phyloP scores from a whole-genome alignment of 768 basidiomycete genomes.

The Saitozyma sp. region DNA sequence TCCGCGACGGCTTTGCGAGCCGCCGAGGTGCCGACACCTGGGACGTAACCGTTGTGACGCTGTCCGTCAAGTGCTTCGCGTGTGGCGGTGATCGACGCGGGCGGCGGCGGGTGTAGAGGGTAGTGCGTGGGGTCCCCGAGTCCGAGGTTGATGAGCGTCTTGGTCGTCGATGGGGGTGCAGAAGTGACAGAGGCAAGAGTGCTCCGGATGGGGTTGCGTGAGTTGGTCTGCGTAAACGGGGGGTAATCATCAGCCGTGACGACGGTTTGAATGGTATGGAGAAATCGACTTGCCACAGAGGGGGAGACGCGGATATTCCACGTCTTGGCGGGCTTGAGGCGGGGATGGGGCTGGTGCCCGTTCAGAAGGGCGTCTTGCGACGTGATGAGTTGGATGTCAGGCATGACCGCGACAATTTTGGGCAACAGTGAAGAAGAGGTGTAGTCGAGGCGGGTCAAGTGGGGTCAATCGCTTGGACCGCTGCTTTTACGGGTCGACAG shows the following conservation, averaged over 20 bases:
- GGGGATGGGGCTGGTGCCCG: neutral
- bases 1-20: slow-evolving; percentile 50
- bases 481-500: too few relatives aligned
- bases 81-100: slow-evolving; percentile 41
- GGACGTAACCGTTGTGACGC: slow-evolving; percentile 49
- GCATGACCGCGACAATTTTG: slow-evolving; percentile 9
- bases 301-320: slow-evolving; percentile 45
- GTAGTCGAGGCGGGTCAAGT: slow-evolving; percentile 2
- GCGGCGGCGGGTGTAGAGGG: slow-evolving; percentile 48
- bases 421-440: neutral
- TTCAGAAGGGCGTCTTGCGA: slow-evolving; percentile 8
- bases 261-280: neutral
- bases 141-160: slow-evolving; percentile 53
- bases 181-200: slow-evolving; percentile 42
- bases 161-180: slow-evolving; percentile 28
- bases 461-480: neutral
- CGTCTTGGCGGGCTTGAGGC: slow-evolving; percentile 13
- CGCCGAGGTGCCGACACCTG: slow-evolving; percentile 37
- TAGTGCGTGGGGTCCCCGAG: slow-evolving; percentile 52
- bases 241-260: neutral
- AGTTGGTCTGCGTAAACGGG: slow-evolving; percentile 23
- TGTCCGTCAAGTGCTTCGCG: slow-evolving; percentile 30
- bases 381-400: slow-evolving; percentile 23
- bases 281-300: slow-evolving; percentile 29
- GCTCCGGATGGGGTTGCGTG: slow-evolving; percentile 47